Base-by-base conservation (phyloP, 75 land plant species). In the Pinus taeda region DNA sequence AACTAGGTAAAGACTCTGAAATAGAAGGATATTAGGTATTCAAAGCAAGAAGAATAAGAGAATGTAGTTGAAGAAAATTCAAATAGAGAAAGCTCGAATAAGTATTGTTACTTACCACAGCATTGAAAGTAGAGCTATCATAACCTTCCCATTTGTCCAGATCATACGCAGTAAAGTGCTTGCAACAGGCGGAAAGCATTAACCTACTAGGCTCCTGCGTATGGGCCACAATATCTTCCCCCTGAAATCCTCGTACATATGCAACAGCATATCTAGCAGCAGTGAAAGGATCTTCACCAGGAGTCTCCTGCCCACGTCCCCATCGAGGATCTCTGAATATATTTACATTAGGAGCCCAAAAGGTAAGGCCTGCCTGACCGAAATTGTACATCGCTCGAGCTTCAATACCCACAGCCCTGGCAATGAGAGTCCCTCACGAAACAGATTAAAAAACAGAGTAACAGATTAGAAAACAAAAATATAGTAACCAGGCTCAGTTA, bases 291-390 rank as follows among this genome's bases (percentile, higher is more conserved):
- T 96, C 99, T 80, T 96, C 99, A 15, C 99, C 99, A 14, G 95
- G 95, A 1, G 97, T 96, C 86, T 96, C 99, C 78, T 94, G 97
- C 9, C 98, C 97, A 18, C 99, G 77, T 15, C 98, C 99, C 99
- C 99, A 96, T 53, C 99, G 84, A 8, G 99, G 99, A 73, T 96
- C 99, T 73, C 99, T 79, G 77, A 90, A 95, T 29, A 96, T 75
- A 76, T 96, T 96, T 14, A 96, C 84, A 72, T 90, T 94, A 15
- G 99, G 99, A 17, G 94, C 92, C 99, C 99, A 96, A 77, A 85
- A 94, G 3, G 99, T 90, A 73, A 94, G 79, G 70, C 97, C 95
- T 3, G 93, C 91, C 76, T 89, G 89, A 0, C 93, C 97, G 13
- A 42, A 60, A 71, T 94, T 94, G 80, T 90, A 81, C 91, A 96